Evolutionary conservation across 2,329 filamentous ascomycete genomes (phyloP), one percentile per base, ranked within the genome.

Genomic region (Ophiosphaerella herpotricha): DNA sequence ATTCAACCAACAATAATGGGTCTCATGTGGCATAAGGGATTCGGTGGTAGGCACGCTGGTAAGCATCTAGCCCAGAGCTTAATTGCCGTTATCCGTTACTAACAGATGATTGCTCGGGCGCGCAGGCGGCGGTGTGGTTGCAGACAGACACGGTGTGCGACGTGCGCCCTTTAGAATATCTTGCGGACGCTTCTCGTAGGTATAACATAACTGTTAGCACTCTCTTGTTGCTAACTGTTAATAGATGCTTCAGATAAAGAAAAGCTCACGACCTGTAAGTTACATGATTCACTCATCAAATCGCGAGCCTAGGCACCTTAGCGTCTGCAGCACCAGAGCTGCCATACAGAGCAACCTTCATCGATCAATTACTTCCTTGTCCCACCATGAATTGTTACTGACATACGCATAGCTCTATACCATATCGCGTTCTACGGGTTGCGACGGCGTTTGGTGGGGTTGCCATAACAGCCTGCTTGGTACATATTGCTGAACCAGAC

Each of bases 151-250:
- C 60, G 81, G 81, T 43, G 70, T 77, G 1, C 75, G 76, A 34
- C 73, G 78, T 44, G 78, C 79, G 23, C 78, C 80, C 5, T 82
- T 80, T 65, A 72, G 79, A 34, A 74, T 82, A 62, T 75, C 75
- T 31, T 70, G 75, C 54, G 79, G 80, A 38, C 74, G 75, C 36
- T 77, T 82, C 61, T 21, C 18, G 18, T 21, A 21, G 2, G 18
- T 21, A 21, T 21, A 21, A 21, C 18, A 21, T 21, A 21, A 21
- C 2, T 29, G 26, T 29, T 8, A 7, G 5, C 26, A 8, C 26
- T 11, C 26, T 29, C 26, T 8, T 29, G 26, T 11, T 11, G 7
- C 26, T 11, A 29, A 29, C 11, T 21, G 4, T 21, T 21, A 4
- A 21, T 21, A 80, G 75, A 66, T 84, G 81, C 68, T 83, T 82